Percentiles rank a stretch among this genome's conserved stretches.
Conservation (phyloP, 2,329 filamentous ascomycete species). For the Beauveria caledonica region DNA sequence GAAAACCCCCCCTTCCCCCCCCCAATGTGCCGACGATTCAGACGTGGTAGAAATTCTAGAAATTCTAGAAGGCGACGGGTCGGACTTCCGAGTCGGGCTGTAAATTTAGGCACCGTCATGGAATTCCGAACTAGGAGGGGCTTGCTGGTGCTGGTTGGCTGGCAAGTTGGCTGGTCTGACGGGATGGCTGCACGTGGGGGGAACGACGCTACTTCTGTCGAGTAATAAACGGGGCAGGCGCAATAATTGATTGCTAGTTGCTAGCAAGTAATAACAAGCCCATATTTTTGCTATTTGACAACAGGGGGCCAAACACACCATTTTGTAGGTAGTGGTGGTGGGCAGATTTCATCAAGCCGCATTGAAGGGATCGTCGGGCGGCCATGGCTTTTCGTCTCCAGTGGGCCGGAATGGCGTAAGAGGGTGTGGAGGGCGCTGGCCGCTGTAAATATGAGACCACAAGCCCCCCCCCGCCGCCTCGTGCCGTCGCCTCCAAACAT, state of each 20-base stretch:
- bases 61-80: background rate
- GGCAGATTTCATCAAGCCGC: background rate
- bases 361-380: background rate
- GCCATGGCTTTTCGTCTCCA: background rate
- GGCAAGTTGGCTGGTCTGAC: background rate
- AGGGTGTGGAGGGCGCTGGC: background rate
- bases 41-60: background rate
- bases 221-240: no score
- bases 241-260: no score
- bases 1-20: background rate
- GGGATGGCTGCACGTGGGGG: background rate
- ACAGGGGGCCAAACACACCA: no score
- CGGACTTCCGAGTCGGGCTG: background rate
- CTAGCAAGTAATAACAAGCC: background rate
- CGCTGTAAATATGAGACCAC: background rate
- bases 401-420: conserved; percentile 3
- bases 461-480: background rate
- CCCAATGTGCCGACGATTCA: background rate
- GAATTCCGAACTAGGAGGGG: background rate
- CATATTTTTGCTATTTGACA: background rate
- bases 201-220: background rate
- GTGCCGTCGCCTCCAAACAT: background rate
- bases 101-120: background rate
- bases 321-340: background rate
- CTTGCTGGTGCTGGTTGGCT: background rate